phyloP scores from a whole-genome alignment of 2,329 filamentous ascomycete genomes.

The Chalara sp. region DNA sequence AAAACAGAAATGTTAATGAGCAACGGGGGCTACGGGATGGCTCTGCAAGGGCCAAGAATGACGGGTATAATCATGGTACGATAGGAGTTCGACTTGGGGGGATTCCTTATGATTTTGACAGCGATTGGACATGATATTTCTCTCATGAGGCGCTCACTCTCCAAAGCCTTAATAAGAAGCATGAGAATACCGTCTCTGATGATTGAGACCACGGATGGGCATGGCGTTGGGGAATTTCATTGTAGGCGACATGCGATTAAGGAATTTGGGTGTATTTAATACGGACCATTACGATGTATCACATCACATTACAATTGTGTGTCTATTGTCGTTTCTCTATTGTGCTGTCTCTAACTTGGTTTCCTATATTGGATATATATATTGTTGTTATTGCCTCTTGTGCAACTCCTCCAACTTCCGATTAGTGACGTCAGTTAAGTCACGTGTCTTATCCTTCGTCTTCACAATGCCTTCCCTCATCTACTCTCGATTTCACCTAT shows the following conservation, averaged over 20 bases:
- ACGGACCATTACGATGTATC: background rate
- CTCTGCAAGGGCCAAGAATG: background rate
- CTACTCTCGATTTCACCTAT: too few relatives aligned
- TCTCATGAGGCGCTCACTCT: background rate
- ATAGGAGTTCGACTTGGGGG: background rate
- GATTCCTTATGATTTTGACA: background rate
- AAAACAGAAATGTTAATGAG: background rate
- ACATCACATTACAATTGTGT: background rate
- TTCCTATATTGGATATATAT: background rate
- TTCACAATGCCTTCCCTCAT: background rate
- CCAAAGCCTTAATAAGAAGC: too few relatives aligned
- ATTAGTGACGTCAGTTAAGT: background rate
- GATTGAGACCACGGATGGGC: background rate
- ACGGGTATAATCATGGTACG: background rate
- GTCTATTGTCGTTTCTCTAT: background rate
- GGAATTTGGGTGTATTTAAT: background rate
- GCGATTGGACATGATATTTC: background rate
- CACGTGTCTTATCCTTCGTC: background rate
- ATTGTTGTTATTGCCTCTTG: background rate
- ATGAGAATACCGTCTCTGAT: too few relatives aligned
- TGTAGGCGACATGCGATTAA: background rate
- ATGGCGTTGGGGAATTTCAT: background rate
- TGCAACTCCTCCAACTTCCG: background rate
- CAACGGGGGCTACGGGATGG: background rate
- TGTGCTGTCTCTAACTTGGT: background rate